These are phyloP conservation scores for Rhizophagus clarus DNA, from an alignment of 192 early-diverging fungal genomes.

Conservation along the genomic window DNA sequence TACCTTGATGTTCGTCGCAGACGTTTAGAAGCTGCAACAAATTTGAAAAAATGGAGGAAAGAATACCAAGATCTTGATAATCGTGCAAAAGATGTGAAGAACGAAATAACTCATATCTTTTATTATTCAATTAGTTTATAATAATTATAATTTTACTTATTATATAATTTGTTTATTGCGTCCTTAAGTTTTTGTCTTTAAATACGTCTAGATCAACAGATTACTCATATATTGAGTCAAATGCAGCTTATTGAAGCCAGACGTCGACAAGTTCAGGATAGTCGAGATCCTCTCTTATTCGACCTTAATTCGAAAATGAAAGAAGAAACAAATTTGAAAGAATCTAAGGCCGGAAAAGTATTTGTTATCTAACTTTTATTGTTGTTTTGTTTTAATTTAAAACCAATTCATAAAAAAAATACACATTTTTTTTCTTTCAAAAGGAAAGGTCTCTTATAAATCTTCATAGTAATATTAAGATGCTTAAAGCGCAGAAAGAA, in stretches of 20 bases:
- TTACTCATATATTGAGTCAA: conserved; percentile 61
- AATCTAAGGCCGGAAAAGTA: conserved; percentile 52
- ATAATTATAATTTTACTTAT: background rate
- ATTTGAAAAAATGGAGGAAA: conserved; percentile 51
- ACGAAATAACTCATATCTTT: conserved; percentile 48
- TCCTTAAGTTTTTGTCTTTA: background rate
- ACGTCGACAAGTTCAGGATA: conserved; percentile 53
- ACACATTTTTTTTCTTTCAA: background rate
- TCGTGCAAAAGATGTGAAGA: conserved; percentile 48
- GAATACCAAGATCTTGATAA: conserved; percentile 48
- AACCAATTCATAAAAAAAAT: background rate
- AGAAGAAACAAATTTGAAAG: conserved; percentile 62
- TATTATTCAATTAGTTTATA: background rate
- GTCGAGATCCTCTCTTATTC: conserved; percentile 55
- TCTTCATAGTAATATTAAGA: conserved; percentile 48
- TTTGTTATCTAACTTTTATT: background rate
- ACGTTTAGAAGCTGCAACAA: conserved; percentile 72
- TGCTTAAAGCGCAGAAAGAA: conserved; percentile 58
- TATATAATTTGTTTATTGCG: background rate
- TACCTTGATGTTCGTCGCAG: conserved; percentile 74
- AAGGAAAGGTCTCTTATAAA: conserved; percentile 54
- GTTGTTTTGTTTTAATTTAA: too few relatives aligned
- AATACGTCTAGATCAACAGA: conserved; percentile 57
- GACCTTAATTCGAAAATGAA: conserved; percentile 63
- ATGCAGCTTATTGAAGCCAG: conserved; percentile 59